Conservation (phyloP, 306 rosid genomes). For the Ceratonia siliqua region DNA sequence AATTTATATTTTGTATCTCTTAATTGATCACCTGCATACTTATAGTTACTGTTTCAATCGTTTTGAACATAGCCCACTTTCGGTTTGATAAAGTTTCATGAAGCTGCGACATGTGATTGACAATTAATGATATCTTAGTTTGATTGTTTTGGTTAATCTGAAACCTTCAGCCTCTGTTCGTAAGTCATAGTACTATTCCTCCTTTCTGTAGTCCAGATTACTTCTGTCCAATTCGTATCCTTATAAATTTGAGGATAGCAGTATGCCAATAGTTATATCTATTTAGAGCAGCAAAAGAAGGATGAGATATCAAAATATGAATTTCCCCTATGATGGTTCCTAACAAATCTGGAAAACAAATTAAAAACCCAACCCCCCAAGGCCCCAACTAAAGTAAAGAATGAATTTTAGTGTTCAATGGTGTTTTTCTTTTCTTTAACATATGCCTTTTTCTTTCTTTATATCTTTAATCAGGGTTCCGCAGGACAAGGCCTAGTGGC, state of each 20-base stretch:
- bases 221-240: background rate
- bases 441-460: background rate
- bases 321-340: too few species aligned
- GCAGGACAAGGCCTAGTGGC: slow-evolving; percentile 41
- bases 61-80: background rate
- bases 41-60: background rate
- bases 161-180: background rate
- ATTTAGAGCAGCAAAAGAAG: too few species aligned
- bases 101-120: background rate
- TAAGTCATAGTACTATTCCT: too few species aligned
- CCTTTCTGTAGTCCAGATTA: too few species aligned
- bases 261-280: too few species aligned
- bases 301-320: too few species aligned
- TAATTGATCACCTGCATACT: background rate
- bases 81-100: background rate
- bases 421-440: slow-evolving; percentile 6
- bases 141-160: background rate
- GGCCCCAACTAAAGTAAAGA: background rate
- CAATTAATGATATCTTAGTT: background rate
- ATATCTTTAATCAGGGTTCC: slow-evolving; percentile 27
- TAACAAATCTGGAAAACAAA: background rate
- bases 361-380: background rate
- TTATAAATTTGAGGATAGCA: background rate
- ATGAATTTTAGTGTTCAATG: background rate
- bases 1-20: background rate